Base-by-base conservation (phyloP, 495 filamentous ascomycete genomes). In the Tuber microsphaerosporum region DNA sequence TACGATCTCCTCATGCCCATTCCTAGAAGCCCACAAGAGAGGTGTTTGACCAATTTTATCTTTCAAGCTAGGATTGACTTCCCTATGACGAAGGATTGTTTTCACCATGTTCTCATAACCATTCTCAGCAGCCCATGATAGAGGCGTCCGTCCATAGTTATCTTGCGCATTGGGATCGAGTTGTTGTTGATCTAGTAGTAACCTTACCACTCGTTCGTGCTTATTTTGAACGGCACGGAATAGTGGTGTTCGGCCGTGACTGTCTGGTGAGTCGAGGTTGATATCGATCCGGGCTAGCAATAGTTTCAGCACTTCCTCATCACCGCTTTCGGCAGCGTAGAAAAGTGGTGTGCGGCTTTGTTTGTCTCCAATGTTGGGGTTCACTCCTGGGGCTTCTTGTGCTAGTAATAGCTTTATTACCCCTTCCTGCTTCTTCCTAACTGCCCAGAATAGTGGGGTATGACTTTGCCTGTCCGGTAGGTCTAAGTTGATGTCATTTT, bases 241-340 rank as follows among this genome's bases (percentile, higher is more conserved):
- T 7, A 77, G 37, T 17, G 76, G 73, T 14, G 73, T 75, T 31
- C 44, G 69, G 37, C 44, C 20, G 20, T 56, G 43, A 31, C 75
- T 37, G 51, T 77, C 76, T n/a, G 51, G n/a, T 3, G 19, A 7
- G 51, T 75, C 48, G 51, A n/a, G 51, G 2, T 1, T 26, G 12
- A 26, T 61, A 26, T 61, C 51, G 4, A 0, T 22, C n/a, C 2
- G n/a, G 26, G 51, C n/a, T 7, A 70, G n/a, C 19, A 73, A 65
- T 61, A 76, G 37, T 71, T 75, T 46, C 3, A 61, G 61, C 43
- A 73, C 73, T 19, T 43, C 71, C 51, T 77, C 73, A 31, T 70
- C 20, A 34, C 70, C 69, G 14, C 69, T 51, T 69, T 56, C 68
- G 2, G 51, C 74, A 16, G 69, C 69, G 48, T n/a, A 46, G 17